These are phyloP conservation scores for Sporothrix globosa DNA, from an alignment of 2,329 filamentous ascomycete genomes.

Conservation along the genomic window DNA sequence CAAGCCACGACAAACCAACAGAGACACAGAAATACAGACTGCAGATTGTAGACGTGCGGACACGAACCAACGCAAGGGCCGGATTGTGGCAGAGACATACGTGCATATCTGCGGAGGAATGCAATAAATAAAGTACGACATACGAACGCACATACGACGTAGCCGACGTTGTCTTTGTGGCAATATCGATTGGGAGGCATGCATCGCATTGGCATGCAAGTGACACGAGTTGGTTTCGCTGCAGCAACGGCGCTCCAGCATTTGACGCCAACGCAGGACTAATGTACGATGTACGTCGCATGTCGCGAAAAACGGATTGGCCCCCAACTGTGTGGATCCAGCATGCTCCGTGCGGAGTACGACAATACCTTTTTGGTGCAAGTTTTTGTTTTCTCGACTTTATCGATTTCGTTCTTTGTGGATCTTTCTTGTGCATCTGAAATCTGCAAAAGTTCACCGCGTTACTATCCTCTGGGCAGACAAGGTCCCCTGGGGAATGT, in stretches of 20 bases:
- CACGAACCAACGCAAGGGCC: background rate
- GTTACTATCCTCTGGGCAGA: constrained; percentile 6
- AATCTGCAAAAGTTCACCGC: too few species aligned
- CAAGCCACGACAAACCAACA: too few species aligned
- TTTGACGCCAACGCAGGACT: constrained; percentile 4
- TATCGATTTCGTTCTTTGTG: background rate
- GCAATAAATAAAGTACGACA: constrained; percentile 16
- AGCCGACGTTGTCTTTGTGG: background rate
- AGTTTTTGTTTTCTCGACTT: background rate
- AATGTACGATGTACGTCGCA: constrained; percentile 1
- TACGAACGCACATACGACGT: background rate
- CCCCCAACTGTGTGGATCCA: background rate
- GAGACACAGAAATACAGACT: too few species aligned
- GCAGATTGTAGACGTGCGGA: background rate
- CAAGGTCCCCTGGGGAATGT: background rate
- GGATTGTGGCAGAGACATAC: background rate
- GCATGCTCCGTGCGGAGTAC: too few species aligned
- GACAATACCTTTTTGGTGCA: too few species aligned
- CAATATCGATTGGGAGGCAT: background rate
- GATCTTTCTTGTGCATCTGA: background rate
- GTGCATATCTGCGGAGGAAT: background rate
- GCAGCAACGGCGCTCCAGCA: constrained; percentile 19
- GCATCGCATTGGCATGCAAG: constrained; percentile 9
- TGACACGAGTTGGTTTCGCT: constrained; percentile 14
- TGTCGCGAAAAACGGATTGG: background rate